These are phyloP conservation scores for Penicillium cataractarum DNA, from an alignment of 495 filamentous ascomycete species.

Conservation along the genomic window DNA sequence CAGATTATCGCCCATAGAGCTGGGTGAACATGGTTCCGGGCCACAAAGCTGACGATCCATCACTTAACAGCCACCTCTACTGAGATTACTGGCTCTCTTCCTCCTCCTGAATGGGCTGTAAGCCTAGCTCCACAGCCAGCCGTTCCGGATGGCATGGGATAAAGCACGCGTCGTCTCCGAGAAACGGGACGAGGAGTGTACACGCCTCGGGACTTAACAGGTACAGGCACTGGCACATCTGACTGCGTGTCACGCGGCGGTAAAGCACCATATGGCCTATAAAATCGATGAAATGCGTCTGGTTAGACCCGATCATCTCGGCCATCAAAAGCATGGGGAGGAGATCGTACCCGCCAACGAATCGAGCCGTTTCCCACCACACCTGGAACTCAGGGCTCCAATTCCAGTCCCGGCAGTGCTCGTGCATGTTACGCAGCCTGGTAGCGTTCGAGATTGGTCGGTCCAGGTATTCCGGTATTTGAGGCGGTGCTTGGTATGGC, in stretches of 20 bases:
- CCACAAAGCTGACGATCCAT: background rate
- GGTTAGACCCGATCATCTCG: background rate
- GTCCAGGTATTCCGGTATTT: constrained; percentile 17
- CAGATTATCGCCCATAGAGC: background rate
- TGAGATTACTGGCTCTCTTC: background rate
- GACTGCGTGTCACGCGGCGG: background rate
- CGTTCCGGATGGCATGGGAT: background rate
- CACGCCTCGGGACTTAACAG: background rate
- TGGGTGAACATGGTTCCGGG: background rate
- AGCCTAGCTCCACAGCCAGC: background rate
- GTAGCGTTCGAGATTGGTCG: constrained; percentile 10
- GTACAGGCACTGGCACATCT: background rate
- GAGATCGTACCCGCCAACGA: background rate
- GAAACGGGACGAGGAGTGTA: background rate
- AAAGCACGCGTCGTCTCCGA: background rate
- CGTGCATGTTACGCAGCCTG: background rate
- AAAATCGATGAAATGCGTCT: background rate
- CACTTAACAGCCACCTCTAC: background rate
- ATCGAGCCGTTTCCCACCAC: constrained; percentile 10
- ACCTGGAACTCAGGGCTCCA: background rate
- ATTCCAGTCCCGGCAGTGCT: background rate
- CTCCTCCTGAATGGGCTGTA: background rate
- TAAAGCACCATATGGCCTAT: background rate
- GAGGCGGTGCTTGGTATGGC: constrained; percentile 12
- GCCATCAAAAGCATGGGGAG: constrained; percentile 2